Percentiles rank a stretch among this genome's conserved stretches.
phyloP scores from a whole-genome alignment of 2,329 filamentous ascomycete species.

The Metarhizium robertsii region DNA sequence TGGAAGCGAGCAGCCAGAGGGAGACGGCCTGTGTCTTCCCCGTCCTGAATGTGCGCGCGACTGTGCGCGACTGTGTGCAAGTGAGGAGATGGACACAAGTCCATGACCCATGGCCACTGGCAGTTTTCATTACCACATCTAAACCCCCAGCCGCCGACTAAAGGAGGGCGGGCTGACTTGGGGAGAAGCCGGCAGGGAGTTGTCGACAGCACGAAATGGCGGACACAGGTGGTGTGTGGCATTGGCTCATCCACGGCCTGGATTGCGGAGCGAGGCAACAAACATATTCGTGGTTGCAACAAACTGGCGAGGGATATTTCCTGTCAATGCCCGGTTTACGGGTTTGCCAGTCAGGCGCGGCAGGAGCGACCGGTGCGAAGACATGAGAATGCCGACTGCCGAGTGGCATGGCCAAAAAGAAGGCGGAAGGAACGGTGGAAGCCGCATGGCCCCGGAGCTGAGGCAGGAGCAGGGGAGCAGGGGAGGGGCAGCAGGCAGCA shows the following conservation, averaged over 20 bases:
- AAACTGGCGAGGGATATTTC: neutral
- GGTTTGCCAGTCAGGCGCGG: neutral
- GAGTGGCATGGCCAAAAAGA: neutral
- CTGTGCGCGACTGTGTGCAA: no score
- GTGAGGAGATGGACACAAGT: neutral
- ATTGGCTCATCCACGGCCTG: neutral
- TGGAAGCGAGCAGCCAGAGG: neutral
- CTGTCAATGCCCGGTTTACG: neutral
- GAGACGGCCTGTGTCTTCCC: neutral
- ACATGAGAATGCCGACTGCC: neutral
- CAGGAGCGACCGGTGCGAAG: neutral
- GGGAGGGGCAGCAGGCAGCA: neutral
- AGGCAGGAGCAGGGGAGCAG: neutral
- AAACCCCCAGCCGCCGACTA: constrained; percentile 3
- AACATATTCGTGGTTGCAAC: neutral
- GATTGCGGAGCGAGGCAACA: neutral
- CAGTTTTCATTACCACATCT: constrained; percentile 10
- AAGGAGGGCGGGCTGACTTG: neutral
- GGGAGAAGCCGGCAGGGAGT: neutral
- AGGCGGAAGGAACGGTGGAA: neutral
- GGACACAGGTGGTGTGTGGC: neutral
- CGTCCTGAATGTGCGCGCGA: no score
- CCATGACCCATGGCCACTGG: neutral
- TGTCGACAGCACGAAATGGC: constrained; percentile 1
- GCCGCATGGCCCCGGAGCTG: neutral